phyloP scores from a whole-genome alignment of 1,284 basidiomycete genomes.

The Cryptococcus sp. region DNA sequence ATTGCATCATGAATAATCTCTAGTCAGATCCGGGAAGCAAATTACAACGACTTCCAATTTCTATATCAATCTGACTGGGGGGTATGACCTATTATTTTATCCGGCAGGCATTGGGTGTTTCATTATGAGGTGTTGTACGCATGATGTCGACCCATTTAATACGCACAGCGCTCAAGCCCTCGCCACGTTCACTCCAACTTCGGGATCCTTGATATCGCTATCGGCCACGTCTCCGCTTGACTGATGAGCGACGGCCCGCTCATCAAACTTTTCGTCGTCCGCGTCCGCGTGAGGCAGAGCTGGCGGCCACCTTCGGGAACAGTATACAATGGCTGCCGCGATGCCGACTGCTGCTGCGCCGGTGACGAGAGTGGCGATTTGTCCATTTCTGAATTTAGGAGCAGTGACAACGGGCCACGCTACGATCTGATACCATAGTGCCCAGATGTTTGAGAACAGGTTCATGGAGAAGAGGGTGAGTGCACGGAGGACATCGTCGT shows the following conservation, averaged over 20 bases:
- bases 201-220: not conserved
- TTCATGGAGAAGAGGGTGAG: slow-evolving; percentile 46
- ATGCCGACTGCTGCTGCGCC: slow-evolving; percentile 32
- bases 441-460: slow-evolving; percentile 28
- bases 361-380: slow-evolving; percentile 44
- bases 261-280: not conserved
- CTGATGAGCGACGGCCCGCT: not conserved
- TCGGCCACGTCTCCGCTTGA: not conserved
- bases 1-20: no score
- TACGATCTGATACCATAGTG: slow-evolving; percentile 44
- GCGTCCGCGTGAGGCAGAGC: slow-evolving; percentile 7
- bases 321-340: slow-evolving; percentile 36
- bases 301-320: slow-evolving; percentile 26
- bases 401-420: slow-evolving; percentile 40
- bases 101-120: no score
- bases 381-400: slow-evolving; percentile 42
- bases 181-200: no score
- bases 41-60: no score
- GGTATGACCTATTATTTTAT: no score
- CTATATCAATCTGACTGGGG: no score
- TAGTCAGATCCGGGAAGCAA: no score
- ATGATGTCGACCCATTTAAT: no score
- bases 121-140: no score
- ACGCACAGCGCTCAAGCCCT: no score
- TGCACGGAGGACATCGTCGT: slow-evolving; percentile 45